Percentiles rank a stretch among this genome's conserved stretches.
Conservation (phyloP, 139 green algal species). For the Chlorella sp. region DNA sequence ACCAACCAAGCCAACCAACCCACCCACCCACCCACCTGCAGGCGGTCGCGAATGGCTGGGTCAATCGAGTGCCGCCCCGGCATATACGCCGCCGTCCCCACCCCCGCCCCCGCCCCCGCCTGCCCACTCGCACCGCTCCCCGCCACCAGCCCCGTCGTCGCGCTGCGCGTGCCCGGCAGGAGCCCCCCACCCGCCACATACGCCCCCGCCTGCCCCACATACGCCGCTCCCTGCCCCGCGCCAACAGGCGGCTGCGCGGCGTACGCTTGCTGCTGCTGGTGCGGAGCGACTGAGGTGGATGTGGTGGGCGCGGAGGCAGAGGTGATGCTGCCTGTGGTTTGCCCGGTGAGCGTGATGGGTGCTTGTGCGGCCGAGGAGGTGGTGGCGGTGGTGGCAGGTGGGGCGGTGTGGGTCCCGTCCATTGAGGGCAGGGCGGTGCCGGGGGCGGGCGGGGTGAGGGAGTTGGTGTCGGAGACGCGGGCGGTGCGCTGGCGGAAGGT, state of each 20-base stretch:
- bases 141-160: background rate
- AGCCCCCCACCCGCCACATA: too few species aligned
- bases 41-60: background rate
- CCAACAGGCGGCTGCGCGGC: background rate
- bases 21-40: conserved; percentile 1
- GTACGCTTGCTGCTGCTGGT: background rate
- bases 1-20: too few species aligned
- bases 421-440: background rate
- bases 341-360: background rate
- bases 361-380: background rate
- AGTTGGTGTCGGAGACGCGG: background rate
- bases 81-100: too few species aligned
- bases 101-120: too few species aligned
- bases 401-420: background rate
- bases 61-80: background rate
- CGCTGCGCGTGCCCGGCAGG: too few species aligned
- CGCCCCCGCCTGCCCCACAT: too few species aligned
- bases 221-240: background rate
- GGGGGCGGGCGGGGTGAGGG: background rate
- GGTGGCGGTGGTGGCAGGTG: background rate
- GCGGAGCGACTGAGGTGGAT: background rate
- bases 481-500: conserved; percentile 7
- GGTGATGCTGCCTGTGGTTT: background rate
- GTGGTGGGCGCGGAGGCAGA: background rate
- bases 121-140: background rate